phyloP scores from a whole-genome alignment of 2,329 filamentous ascomycete genomes.

The Chrysosphaeria jannelii region DNA sequence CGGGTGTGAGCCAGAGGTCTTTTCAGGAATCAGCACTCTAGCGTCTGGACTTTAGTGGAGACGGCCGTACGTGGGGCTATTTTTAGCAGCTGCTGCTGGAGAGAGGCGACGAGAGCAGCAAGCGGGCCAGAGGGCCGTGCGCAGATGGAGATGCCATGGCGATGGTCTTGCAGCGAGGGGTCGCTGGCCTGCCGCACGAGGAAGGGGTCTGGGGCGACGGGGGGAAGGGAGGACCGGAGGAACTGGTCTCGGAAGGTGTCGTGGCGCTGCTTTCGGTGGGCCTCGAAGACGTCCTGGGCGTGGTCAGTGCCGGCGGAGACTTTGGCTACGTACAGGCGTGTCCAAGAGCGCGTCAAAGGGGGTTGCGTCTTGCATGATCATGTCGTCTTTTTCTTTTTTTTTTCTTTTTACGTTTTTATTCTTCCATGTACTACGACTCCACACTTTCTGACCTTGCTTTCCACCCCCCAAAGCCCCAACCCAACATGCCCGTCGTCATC shows the following conservation, averaged over 20 bases:
- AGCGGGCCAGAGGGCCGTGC: slow-evolving; percentile 45
- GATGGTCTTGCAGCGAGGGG: slow-evolving; percentile 39
- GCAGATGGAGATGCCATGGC: slow-evolving; percentile 73
- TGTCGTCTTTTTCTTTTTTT: too few relatives aligned
- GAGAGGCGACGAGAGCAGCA: slow-evolving; percentile 34
- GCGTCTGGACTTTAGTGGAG: too few relatives aligned
- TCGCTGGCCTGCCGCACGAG: slow-evolving; percentile 33
- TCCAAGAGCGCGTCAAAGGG: too few relatives aligned
- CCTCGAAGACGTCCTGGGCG: slow-evolving; percentile 42
- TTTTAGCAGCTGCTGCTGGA: slow-evolving; percentile 36
- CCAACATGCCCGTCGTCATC: too few relatives aligned
- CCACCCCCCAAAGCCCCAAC: too few relatives aligned
- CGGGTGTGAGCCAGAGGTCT: slow-evolving; percentile 66
- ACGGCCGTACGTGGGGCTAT: slow-evolving; percentile 25
- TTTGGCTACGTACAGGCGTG: too few relatives aligned
- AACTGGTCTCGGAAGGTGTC: slow-evolving; percentile 46
- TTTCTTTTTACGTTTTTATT: too few relatives aligned
- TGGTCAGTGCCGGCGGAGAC: too few relatives aligned
- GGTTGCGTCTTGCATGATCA: too few relatives aligned
- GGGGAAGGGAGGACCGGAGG: slow-evolving; percentile 32
- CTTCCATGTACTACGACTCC: too few relatives aligned
- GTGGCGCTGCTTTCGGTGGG: slow-evolving; percentile 48
- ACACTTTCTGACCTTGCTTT: too few relatives aligned
- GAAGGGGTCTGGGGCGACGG: slow-evolving; percentile 47
- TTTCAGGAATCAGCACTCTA: too few relatives aligned